phyloP scores from a whole-genome alignment of 2,329 filamentous ascomycete species.

The Alternaria alternata region DNA sequence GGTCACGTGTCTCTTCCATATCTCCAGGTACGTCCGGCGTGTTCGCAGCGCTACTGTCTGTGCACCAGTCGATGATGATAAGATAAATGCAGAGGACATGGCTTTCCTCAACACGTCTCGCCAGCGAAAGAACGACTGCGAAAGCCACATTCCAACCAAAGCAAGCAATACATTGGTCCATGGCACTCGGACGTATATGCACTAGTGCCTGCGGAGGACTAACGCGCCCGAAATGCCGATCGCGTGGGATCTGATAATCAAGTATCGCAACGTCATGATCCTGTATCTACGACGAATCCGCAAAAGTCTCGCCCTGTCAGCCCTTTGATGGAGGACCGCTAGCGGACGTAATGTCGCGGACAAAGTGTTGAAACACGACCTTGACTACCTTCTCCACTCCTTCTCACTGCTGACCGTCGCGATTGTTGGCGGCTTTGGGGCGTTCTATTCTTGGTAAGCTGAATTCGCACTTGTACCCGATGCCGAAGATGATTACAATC shows the following conservation, averaged over 20 bases:
- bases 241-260: conserved; percentile 7
- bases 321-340: background rate
- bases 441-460: conserved; percentile 36
- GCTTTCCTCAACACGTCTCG: background rate
- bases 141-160: background rate
- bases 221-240: conserved; percentile 5
- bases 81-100: background rate
- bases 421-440: conserved; percentile 12
- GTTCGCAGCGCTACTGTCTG: background rate
- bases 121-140: background rate
- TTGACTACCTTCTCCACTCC: background rate
- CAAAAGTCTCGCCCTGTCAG: conserved; percentile 8
- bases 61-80: background rate
- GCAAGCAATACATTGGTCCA: background rate
- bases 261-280: conserved; percentile 29
- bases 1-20: background rate
- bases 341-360: conserved; percentile 31
- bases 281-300: conserved; percentile 12
- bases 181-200: background rate
- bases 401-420: background rate
- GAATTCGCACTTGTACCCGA: conserved; percentile 15
- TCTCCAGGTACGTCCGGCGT: background rate
- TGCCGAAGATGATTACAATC: conserved; percentile 18
- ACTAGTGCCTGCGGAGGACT: conserved; percentile 5
- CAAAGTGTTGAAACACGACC: background rate